Base-by-base conservation (phyloP, 2,329 filamentous ascomycete species). In the Talaromyces sp. region DNA sequence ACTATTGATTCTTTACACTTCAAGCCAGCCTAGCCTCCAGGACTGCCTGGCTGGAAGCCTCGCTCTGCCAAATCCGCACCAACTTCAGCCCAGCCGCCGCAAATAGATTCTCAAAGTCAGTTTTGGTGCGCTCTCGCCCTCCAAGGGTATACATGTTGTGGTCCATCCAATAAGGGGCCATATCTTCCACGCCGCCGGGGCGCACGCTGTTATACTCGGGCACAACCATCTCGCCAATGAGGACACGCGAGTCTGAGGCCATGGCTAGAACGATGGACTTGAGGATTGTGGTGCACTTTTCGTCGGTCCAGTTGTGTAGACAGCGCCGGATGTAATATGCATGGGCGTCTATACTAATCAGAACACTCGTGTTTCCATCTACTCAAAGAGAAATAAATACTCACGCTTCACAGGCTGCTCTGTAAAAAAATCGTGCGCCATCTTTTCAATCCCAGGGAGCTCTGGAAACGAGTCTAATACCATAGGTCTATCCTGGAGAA, bases 211-310 rank as follows among this genome's bases (percentile, higher is more conserved):
- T 62, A 11, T 63, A 65, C 13, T 62, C 60, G 53, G 78, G 76
- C 0, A 81, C 57, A 1, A 80, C 75, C 55, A 77, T 72, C 32
- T 82, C 80, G 55, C 79, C 75, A 58, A 81, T 76, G 9, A 82
- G 63, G 30, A 81, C 70, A 11, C 68, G 64, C 0, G 77, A 79
- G 6, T 75, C 70, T 0, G 66, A 59, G 1, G 63, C 67, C 67
- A 79, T 71, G 1, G 77, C 77, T 2, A 67, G 59, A 0, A 66
- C 64, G 2, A 75, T 65, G 13, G 72, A 65, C 13, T 67, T 66
- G 3, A 71, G 49, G 39, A 69, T 67, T 55, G 64, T 36, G 8
- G 59, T 53, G 19, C 62, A 64, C 19, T 66, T 62, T 25, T 65
- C 64, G 44, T 71, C 69, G 19, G 63, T 59, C 63, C 65, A 71